Conservation (phyloP, 495 filamentous ascomycete species). For the Physcia stellaris region DNA sequence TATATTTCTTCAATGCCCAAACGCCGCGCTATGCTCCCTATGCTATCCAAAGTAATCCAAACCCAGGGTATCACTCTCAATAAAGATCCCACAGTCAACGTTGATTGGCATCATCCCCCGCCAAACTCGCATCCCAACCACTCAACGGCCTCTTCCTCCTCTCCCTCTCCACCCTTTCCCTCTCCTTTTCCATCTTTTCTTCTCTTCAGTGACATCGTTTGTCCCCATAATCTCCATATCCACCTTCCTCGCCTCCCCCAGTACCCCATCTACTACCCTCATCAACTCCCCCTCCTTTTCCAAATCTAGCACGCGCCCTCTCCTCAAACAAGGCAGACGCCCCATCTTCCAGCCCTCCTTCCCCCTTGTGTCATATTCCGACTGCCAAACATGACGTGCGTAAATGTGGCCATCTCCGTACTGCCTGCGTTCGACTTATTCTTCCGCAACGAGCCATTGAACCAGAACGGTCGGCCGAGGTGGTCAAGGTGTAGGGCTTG, state of each 20-base stretch:
- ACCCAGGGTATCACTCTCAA: too few relatives aligned
- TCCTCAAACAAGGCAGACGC: background rate
- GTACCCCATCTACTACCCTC: background rate
- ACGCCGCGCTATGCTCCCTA: too few relatives aligned
- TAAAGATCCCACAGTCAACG: too few relatives aligned
- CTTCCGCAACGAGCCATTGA: background rate
- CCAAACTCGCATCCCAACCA: too few relatives aligned
- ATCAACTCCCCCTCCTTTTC: background rate
- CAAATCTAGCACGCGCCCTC: too few relatives aligned
- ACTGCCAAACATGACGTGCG: background rate
- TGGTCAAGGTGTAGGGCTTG: background rate
- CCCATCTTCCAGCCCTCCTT: constrained; percentile 1
- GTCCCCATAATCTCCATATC: constrained; percentile 2
- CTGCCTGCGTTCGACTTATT: background rate
- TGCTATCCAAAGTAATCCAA: too few relatives aligned
- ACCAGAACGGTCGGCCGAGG: background rate
- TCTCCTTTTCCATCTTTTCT: too few relatives aligned
- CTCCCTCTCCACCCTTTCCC: too few relatives aligned
- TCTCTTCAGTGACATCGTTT: too few relatives aligned
- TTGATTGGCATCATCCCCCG: too few relatives aligned
- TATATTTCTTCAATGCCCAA: too few relatives aligned
- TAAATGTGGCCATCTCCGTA: background rate
- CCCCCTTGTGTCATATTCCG: background rate
- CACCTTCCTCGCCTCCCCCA: background rate
- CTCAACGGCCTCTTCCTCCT: too few relatives aligned